Evolutionary conservation across 371 early-diverging fungal genomes (phyloP), one percentile per base, ranked within the genome.

Genomic region (Actinomucor elegans): DNA sequence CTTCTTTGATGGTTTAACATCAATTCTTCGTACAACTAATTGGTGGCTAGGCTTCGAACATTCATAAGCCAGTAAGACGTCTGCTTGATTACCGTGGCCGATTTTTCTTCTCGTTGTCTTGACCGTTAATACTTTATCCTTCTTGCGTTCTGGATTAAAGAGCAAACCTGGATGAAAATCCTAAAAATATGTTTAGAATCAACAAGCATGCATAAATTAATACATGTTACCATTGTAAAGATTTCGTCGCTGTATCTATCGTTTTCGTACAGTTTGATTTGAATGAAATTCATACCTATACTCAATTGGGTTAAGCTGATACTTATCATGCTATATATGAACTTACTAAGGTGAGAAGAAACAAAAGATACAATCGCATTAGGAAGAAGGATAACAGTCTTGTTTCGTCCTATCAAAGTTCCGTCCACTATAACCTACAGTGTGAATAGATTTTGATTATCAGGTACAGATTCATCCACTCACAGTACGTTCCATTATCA

Each of bases 401-500:
- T 37, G 32, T 48, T 40, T 0, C 36, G 8, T 5, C 53, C 48
- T 28, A 59, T 43, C 5, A 52, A 37, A 2, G 18, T 18, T 3
- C 32, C 29, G 37, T 59, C 48, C 44, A 59, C 59, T 59, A 40
- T 21, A 7, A 36, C n/a, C n/a, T n/a, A n/a, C n/a, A n/a, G n/a
- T n/a, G n/a, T n/a, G n/a, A 27, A 57, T 3, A 11, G 8, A 10
- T 38, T 38, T 29, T 42, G 5, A 48, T 10, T 35, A 36, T 17
- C 14, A 36, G 17, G 12, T 23, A 26, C 17, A 14, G 17, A 7
- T 37, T 40, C n/a, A 31, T 51, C 31, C 5, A 46, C 11, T 45
- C 47, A 58, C 58, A 51, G 28, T 40, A 52, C 1, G 52, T 58
- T 18, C 58, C 58, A 40, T 47, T 58, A 20, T 1, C 6, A 34